Evolutionary conservation across 2,329 filamentous ascomycete species (phyloP), one percentile per base, ranked within the genome.

Genomic region (Xylariaceae sp.): DNA sequence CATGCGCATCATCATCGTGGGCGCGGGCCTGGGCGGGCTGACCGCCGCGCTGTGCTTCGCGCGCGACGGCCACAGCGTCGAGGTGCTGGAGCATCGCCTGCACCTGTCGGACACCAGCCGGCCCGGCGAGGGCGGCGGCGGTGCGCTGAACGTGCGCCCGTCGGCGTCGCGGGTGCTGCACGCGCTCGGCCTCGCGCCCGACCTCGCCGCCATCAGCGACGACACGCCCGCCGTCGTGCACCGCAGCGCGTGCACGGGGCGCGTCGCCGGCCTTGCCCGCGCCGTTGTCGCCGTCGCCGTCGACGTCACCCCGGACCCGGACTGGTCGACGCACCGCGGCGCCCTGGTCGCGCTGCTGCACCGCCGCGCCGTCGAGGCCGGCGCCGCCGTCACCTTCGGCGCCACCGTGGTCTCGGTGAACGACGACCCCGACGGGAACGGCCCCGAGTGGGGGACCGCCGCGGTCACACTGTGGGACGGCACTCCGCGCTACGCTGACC

Each of bases 1-100:
- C 12, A 37, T 37, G 35, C 23, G 24, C n/a, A 33, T 37, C 17
- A 19, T 37, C 30, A 37, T 37, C 30, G 30, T 37, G 15, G 35
- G 35, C 24, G 35, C 29, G 11, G 35, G 35, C 19, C 35, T 37
- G 12, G 35, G 35, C 24, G 35, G 35, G 16, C 30, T 37, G n/a
- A 37, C 15, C 23, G 35, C 35, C 8, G 35, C 29, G 4, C 26
- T 37, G 3, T 30, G 33, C 37, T 32, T 39, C 19, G 28, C 24
- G 9, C 28, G 32, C 9, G 27, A 32, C 11, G 32, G 32, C 6
- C 29, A 39, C 19, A 18, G 32, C n/a, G 32, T 39, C 19, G 29
- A 39, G 14, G 19, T 36, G 16, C 29, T 35, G 11, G 37, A 36
- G 29, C 33, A 35, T 18, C 15, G 15, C 17, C 19, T 39, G 10